Evolutionary conservation across 148 eudicot genomes (phyloP).

Genomic region (Diospyros kaki): DNA sequence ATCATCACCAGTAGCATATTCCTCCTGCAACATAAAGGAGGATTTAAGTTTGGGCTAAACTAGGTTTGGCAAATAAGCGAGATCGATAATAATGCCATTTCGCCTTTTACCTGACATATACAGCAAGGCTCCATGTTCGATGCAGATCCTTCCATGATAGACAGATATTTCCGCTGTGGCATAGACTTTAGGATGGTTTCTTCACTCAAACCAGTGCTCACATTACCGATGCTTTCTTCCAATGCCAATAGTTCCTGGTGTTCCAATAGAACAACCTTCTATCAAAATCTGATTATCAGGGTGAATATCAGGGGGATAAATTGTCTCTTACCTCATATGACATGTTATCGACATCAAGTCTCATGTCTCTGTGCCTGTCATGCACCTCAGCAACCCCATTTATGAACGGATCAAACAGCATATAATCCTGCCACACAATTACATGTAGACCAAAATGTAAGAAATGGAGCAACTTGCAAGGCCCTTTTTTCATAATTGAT

Average conservation of each 20-base stretch:
- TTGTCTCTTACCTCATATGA: conserved; percentile 73
- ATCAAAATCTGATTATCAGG: neutral
- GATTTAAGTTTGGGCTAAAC: neutral
- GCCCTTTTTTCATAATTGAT: neutral
- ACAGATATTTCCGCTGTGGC: conserved; percentile 30
- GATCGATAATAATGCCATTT: too few species aligned
- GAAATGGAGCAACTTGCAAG: conserved; percentile 4
- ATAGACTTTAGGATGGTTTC: conserved; percentile 38
- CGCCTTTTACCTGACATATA: conserved; percentile 49
- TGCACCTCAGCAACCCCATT: conserved; percentile 70
- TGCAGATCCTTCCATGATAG: conserved; percentile 7
- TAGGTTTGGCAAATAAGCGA: neutral
- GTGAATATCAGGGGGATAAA: neutral
- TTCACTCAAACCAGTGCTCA: conserved; percentile 52
- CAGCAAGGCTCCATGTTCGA: conserved; percentile 50
- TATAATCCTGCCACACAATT: conserved; percentile 47
- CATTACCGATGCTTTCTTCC: conserved; percentile 65
- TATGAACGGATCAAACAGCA: conserved; percentile 64
- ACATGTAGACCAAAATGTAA: conserved; percentile 3
- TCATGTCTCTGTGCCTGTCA: conserved; percentile 91
- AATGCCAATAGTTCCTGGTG: conserved; percentile 61
- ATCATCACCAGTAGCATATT: conserved; percentile 46
- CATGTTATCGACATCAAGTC: conserved; percentile 98
- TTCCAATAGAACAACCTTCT: neutral
- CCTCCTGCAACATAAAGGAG: conserved; percentile 36